phyloP scores from a whole-genome alignment of 2,329 filamentous ascomycete species.

The Phyllosticta paracitricarpa region DNA sequence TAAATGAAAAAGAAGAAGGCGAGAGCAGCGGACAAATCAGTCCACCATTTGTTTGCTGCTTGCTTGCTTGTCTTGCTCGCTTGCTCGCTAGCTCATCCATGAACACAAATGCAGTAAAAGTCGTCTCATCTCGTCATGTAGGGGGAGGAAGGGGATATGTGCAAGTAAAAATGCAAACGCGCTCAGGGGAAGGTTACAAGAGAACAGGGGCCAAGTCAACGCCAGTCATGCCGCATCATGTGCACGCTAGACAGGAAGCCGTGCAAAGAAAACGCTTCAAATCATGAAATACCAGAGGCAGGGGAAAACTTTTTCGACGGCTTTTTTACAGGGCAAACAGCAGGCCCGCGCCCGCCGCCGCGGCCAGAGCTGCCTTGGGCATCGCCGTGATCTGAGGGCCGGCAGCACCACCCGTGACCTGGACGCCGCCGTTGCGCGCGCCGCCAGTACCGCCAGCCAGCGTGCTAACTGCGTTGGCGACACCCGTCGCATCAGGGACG shows the following conservation, averaged over 20 bases:
- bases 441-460: conserved; percentile 35
- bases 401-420: conserved; percentile 14
- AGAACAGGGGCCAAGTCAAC: background rate
- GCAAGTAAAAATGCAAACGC: background rate
- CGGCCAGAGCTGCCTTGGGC: background rate
- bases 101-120: no score
- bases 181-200: background rate
- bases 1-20: no score
- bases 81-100: no score
- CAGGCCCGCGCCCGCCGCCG: conserved; percentile 7
- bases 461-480: conserved; percentile 40
- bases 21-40: no score
- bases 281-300: background rate
- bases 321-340: conserved; percentile 5
- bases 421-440: conserved; percentile 29
- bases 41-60: no score
- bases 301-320: background rate
- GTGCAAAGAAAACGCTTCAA: background rate
- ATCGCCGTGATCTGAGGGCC: conserved; percentile 12
- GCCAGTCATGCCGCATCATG: background rate
- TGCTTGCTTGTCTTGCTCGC: no score
- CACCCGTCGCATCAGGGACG: conserved; percentile 45
- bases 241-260: background rate
- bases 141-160: no score
- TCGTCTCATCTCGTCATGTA: no score